Evolutionary conservation across 116 monocot species (phyloP), one percentile per base, ranked within the genome.

Genomic region (Cymodocea nodosa): DNA sequence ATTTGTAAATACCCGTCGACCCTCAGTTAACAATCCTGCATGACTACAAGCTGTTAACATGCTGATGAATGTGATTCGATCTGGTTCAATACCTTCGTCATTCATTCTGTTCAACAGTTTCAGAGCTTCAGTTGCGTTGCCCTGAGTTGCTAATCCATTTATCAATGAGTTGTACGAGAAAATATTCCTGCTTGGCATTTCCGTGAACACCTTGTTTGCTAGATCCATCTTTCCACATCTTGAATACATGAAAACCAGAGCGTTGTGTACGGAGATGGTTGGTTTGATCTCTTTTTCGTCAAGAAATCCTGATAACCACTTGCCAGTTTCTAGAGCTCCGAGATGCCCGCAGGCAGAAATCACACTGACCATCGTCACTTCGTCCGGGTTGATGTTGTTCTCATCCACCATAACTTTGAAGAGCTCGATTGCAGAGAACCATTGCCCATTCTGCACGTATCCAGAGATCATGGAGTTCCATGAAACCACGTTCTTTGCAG

Each of bases 381-480:
- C 71, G 40, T 80, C 79, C 23, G 79, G 74, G 24, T 71, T 71
- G 39, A 68, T 13, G 6, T 70, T 34, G 23, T 75, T 53, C 24
- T 25, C 16, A 52, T 35, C n/a, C 0, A 50, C 30, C 75, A 80
- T 75, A 48, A 50, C 18, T 37, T 71, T 80, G 37, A 80, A 75
- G 17, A 77, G 54, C 22, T 67, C 49, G 23, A 76, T 51, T 15
- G 76, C 76, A 34, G 18, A 50, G 13, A 23, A 34, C 76, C 76
- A 76, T 35, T 65, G 50, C 9, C 69, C 70, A 52, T 70, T 76
- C 51, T 77, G 76, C 22, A 68, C 81, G 34, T 77, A 77, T 0
- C 81, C 76, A 6, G 81, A 69, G 73, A 81, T 70, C 73, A 81
- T 76, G 1, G 81, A 70, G 40, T 76, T 81, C 81, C 81, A 81